These are phyloP conservation scores for Fusarium albidum DNA, from an alignment of 2,329 filamentous ascomycete species.

Conservation along the genomic window DNA sequence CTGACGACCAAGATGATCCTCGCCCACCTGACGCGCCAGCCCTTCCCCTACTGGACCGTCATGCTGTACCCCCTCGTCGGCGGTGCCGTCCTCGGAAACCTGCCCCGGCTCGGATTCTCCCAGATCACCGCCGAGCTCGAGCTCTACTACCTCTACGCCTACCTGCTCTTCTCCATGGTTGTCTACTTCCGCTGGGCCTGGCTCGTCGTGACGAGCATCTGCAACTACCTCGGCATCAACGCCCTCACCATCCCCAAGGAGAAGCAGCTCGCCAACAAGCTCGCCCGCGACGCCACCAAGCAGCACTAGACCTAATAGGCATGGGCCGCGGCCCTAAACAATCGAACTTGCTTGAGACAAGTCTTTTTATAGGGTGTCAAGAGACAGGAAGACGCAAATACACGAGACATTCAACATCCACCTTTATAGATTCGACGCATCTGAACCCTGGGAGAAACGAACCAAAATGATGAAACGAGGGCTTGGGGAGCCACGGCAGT, in stretches of 20 bases:
- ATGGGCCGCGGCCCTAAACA: neutral
- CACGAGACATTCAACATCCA: slow-evolving; percentile 24
- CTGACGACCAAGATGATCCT: slow-evolving; percentile 99
- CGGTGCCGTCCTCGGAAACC: slow-evolving; percentile 83
- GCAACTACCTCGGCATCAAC: slow-evolving; percentile 90
- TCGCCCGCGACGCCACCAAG: slow-evolving; percentile 50
- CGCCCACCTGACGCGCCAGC: slow-evolving; percentile 89
- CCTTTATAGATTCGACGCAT: slow-evolving; percentile 27
- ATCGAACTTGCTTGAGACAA: neutral
- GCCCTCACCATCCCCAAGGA: slow-evolving; percentile 83
- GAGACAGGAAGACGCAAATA: slow-evolving; percentile 10
- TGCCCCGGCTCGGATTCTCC: slow-evolving; percentile 78
- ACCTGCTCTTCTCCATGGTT: slow-evolving; percentile 83
- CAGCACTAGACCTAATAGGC: slow-evolving; percentile 38
- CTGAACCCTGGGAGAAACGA: slow-evolving; percentile 14
- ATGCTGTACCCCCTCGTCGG: slow-evolving; percentile 88
- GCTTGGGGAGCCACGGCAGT: slow-evolving; percentile 11
- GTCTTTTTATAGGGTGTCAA: neutral
- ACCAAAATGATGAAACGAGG: slow-evolving; percentile 14
- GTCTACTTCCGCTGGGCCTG: slow-evolving; percentile 95
- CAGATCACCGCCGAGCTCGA: slow-evolving; percentile 73
- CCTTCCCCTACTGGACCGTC: slow-evolving; percentile 96
- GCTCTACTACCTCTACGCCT: slow-evolving; percentile 82
- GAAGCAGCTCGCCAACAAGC: slow-evolving; percentile 65
- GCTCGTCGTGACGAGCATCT: slow-evolving; percentile 90